A percentile compares a stretch with the other conserved stretches of the same genome.
Conservation (phyloP, 1,139 yeast species). For the Geotrichum restrictum region DNA sequence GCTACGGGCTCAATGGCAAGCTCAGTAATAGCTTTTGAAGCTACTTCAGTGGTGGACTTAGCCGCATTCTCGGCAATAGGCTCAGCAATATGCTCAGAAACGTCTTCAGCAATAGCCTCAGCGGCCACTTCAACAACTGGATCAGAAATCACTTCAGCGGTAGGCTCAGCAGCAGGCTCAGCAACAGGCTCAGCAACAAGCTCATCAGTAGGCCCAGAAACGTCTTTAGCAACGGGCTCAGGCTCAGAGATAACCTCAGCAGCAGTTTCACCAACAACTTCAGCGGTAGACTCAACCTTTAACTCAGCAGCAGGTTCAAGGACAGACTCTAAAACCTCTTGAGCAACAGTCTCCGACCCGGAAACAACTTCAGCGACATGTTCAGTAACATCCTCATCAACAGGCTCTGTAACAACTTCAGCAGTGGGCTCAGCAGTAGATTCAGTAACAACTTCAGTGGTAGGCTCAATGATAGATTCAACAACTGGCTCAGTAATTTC, state of each 20-base stretch:
- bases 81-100: constrained; percentile 1
- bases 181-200: not conserved
- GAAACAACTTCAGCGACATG: not conserved
- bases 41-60: not conserved
- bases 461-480: not conserved
- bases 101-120: not conserved
- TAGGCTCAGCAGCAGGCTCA: not conserved
- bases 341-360: no score
- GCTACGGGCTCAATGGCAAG: not conserved
- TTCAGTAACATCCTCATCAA: not conserved
- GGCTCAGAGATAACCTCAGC: not conserved
- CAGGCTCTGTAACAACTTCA: not conserved
- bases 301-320: not conserved
- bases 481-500: not conserved
- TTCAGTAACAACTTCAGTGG: not conserved
- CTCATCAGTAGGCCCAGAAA: not conserved
- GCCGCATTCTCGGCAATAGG: not conserved
- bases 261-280: not conserved
- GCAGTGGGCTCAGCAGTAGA: not conserved
- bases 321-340: no score
- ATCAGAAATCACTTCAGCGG: not conserved
- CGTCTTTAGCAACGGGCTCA: not conserved
- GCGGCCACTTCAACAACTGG: not conserved
- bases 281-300: not conserved
- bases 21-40: not conserved